Base-by-base conservation (phyloP, 2,329 filamentous ascomycete species). In the Neofusicoccum cordaticola region DNA sequence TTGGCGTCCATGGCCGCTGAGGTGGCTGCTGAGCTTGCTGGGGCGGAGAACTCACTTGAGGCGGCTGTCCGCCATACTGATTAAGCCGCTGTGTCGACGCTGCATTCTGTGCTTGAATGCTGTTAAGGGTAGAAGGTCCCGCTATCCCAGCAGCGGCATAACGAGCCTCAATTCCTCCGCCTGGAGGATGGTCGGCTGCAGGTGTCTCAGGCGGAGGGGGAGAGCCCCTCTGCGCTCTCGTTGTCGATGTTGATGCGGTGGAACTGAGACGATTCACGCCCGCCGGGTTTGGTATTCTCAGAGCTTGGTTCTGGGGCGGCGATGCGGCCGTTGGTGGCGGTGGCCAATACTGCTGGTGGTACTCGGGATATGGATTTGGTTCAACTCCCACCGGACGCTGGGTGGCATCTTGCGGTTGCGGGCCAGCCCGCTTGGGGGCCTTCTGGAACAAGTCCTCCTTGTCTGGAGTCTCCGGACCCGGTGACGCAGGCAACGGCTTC, bases 151-250 rank as follows among this genome's bases (percentile, higher is more conserved):
- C 90, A 2, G 93, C 92, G 2, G 93, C 93, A 83, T 96, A 97
- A 63, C 93, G 87, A 58, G 92, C 91, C 75, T 97, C 93, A 70
- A 97, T 97, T 64, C 91, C 92, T 45, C 90, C 92, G 62, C 88
- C 87, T 2, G 89, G 87, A n/a, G 88, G 83, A 62, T 90, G 91
- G 12, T 65, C 63, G 45, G 90, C 90, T 35, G 90, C 85, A 37
- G 95, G 92, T 0, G 95, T 98, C 76, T 98, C 94, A 8, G 95
- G 95, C 1, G 95, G 95, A 4, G 95, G 94, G 4, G 95, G 95
- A 34, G 94, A 98, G 48, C 95, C 95, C 70, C 95, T 86, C 73
- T 91, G 93, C 19, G 95, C 95, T 68, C 91, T 88, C 2, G 94
- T 97, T 0, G 95, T 99, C 2, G 93, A 96, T 12, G 89, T 96